These are phyloP conservation scores for Panellus pusillus DNA, from an alignment of 768 basidiomycete species.

Conservation along the genomic window DNA sequence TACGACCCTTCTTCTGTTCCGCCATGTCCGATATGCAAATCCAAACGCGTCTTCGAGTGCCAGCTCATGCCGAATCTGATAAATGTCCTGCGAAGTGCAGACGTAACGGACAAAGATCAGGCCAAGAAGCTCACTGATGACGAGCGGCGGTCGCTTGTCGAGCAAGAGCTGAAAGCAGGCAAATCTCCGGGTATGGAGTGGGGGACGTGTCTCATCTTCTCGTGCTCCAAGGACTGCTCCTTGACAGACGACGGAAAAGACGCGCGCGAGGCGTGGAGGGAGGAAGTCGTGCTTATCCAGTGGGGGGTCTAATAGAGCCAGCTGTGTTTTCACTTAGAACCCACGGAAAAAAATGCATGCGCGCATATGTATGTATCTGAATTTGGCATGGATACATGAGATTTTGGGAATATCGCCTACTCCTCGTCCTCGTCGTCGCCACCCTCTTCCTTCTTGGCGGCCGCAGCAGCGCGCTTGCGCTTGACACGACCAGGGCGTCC, in stretches of 20 bases:
- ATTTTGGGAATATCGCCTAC: slow-evolving; percentile 33
- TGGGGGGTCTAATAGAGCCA: slow-evolving; percentile 55
- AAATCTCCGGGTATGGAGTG: slow-evolving; percentile 80
- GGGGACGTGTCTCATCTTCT: slow-evolving; percentile 90
- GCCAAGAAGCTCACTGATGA: slow-evolving; percentile 55
- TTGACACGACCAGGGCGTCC: slow-evolving; percentile 94
- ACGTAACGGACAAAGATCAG: slow-evolving; percentile 13
- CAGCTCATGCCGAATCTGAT: slow-evolving; percentile 96
- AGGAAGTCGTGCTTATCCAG: slow-evolving; percentile 74
- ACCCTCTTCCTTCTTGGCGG: slow-evolving; percentile 87
- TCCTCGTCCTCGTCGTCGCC: slow-evolving; percentile 92
- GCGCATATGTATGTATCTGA: too few species aligned
- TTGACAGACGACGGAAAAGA: slow-evolving; percentile 40
- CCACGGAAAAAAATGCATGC: too few species aligned
- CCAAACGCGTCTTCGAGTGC: slow-evolving; percentile 80
- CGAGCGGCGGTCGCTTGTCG: slow-evolving; percentile 64
- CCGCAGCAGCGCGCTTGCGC: slow-evolving; percentile 95
- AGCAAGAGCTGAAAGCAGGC: slow-evolving; percentile 50
- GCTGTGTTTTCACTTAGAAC: too few species aligned
- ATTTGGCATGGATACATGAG: too few species aligned
- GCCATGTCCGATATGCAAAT: slow-evolving; percentile 65
- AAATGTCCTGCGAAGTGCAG: slow-evolving; percentile 56
- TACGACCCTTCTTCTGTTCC: slow-evolving; percentile 61
- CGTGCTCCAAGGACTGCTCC: slow-evolving; percentile 81
- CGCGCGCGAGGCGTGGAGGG: slow-evolving; percentile 60